phyloP scores from a whole-genome alignment of 495 filamentous ascomycete species.

The Mytilinidion resinicola region DNA sequence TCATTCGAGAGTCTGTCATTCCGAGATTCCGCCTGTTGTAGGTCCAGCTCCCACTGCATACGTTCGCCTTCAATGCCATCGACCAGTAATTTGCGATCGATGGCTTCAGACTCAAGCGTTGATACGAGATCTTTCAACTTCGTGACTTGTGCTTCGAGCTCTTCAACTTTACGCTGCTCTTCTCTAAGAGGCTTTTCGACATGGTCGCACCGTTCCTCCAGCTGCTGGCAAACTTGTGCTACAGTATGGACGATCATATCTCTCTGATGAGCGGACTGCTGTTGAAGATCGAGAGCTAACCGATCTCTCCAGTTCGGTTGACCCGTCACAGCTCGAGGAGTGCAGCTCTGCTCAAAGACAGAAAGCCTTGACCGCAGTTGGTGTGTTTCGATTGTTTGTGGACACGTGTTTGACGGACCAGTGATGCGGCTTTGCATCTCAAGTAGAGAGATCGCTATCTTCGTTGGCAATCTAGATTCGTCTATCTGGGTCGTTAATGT shows the following conservation, averaged over 20 bases:
- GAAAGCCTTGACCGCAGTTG: background rate
- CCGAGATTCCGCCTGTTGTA: conserved; percentile 8
- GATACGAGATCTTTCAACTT: conserved; percentile 11
- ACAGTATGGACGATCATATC: conserved; percentile 44
- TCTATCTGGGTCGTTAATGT: conserved; percentile 22
- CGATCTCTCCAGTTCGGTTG: conserved; percentile 19
- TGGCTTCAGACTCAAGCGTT: conserved; percentile 19
- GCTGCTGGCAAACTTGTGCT: conserved; percentile 47
- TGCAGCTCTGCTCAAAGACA: conserved; percentile 20
- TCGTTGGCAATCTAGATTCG: conserved; percentile 11
- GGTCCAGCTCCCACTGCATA: conserved; percentile 6
- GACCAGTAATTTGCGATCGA: conserved; percentile 13
- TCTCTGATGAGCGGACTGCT: conserved; percentile 36
- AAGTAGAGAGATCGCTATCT: conserved; percentile 11
- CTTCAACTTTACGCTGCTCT: conserved; percentile 39
- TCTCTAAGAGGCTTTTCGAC: conserved; percentile 47
- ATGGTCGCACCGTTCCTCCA: conserved; percentile 49
- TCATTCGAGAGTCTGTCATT: conserved; percentile 3
- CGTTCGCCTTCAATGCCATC: conserved; percentile 27
- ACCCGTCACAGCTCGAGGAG: background rate
- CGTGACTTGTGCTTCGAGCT: conserved; percentile 25
- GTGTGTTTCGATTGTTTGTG: background rate
- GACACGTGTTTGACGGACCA: background rate
- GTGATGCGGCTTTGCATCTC: conserved; percentile 9
- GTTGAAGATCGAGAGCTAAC: conserved; percentile 29